Conservation (phyloP, 345 rosid species). For the Citrus hindsii region DNA sequence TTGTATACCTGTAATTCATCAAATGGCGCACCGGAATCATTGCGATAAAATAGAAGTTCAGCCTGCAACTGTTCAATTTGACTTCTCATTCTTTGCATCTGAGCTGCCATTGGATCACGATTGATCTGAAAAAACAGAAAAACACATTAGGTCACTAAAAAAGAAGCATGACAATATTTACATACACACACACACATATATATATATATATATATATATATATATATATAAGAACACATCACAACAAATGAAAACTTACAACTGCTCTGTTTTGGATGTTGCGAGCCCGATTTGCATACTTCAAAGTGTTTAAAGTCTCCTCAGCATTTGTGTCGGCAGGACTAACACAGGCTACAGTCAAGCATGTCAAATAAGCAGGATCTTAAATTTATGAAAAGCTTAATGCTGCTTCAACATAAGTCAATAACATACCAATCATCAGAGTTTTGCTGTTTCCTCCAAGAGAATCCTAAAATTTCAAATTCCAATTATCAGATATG, state of each 20-base stretch:
- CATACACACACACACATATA: too few species aligned
- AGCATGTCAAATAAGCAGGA: conserved; percentile 1
- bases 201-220: too few species aligned
- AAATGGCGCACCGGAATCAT: conserved; percentile 58
- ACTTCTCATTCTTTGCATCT: conserved; percentile 81
- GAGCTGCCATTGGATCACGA: conserved; percentile 83
- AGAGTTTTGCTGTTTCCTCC: conserved; percentile 99
- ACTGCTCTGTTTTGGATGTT: conserved; percentile 97
- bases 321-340: conserved; percentile 98
- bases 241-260: conserved; percentile 39
- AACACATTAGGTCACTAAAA: not conserved
- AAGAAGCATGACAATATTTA: not conserved
- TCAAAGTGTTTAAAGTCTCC: conserved; percentile 92
- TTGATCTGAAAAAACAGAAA: conserved; percentile 50
- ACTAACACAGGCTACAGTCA: conserved; percentile 83
- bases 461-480: conserved; percentile 71
- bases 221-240: not conserved
- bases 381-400: not conserved
- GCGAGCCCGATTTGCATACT: conserved; percentile 97
- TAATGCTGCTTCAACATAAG: not conserved
- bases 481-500: conserved; percentile 7
- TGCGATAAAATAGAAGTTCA: conserved; percentile 78
- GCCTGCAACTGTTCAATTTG: conserved; percentile 95
- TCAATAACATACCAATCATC: conserved; percentile 79
- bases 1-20: conserved; percentile 83